phyloP scores from a whole-genome alignment of 768 basidiomycete species.

The Tylopilus vinaceipallidus region DNA sequence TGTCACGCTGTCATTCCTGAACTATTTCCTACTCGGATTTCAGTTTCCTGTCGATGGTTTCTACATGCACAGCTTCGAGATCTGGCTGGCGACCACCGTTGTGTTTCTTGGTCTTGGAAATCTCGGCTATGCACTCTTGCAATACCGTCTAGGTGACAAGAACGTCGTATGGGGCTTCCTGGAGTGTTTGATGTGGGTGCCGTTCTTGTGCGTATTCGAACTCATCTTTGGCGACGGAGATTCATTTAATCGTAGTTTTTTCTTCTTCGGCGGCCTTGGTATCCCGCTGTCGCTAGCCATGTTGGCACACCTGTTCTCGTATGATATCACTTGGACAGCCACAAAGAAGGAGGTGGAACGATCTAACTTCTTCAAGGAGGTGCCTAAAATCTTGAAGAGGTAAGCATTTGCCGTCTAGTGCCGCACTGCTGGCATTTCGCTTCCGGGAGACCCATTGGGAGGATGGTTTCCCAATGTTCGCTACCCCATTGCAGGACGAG shows the following conservation, averaged over 20 bases:
- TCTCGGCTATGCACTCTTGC: slow-evolving; percentile 64
- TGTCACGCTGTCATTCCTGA: slow-evolving; percentile 60
- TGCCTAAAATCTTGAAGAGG: slow-evolving; percentile 78
- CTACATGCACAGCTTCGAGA: slow-evolving; percentile 77
- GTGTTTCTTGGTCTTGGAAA: slow-evolving; percentile 77
- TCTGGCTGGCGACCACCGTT: slow-evolving; percentile 69
- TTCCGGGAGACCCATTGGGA: too few relatives aligned
- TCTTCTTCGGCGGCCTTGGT: slow-evolving; percentile 56
- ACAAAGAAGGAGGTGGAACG: slow-evolving; percentile 83
- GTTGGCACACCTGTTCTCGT: slow-evolving; percentile 57
- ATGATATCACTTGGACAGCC: slow-evolving; percentile 58
- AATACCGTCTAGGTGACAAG: slow-evolving; percentile 77
- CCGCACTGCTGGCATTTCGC: too few relatives aligned
- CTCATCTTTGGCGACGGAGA: background rate
- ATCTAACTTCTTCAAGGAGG: slow-evolving; percentile 89
- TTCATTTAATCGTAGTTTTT: slow-evolving; percentile 30
- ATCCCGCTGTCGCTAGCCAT: slow-evolving; percentile 52
- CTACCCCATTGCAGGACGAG: slow-evolving; percentile 3
- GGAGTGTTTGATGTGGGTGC: slow-evolving; percentile 27
- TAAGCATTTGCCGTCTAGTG: slow-evolving; percentile 60
- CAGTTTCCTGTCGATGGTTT: slow-evolving; percentile 69
- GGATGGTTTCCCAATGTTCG: background rate
- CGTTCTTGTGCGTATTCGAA: slow-evolving; percentile 39
- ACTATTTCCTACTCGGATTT: slow-evolving; percentile 74
- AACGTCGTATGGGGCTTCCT: slow-evolving; percentile 39